Percentiles rank a stretch among this genome's conserved stretches.
phyloP scores from a whole-genome alignment of 2,329 filamentous ascomycete genomes.

The Fusarium stilboides region DNA sequence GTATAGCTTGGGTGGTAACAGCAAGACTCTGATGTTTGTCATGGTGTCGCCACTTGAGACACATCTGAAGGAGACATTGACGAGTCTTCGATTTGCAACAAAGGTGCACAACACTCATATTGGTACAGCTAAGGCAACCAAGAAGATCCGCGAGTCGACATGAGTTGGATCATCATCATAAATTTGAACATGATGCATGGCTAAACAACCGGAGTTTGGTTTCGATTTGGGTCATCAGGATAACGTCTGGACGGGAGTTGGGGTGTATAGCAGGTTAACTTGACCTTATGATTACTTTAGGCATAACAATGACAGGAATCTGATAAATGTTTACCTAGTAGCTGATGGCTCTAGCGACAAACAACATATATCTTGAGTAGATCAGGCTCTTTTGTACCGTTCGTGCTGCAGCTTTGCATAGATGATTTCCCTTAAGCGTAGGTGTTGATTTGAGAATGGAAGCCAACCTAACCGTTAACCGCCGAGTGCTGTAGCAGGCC shows the following conservation, averaged over 20 bases:
- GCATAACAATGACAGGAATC: no score
- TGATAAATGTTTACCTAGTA: no score
- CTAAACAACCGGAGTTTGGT: slow-evolving; percentile 11
- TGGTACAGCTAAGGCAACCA: slow-evolving; percentile 85
- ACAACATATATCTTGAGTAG: no score
- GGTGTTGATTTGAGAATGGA: neutral
- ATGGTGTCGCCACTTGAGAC: slow-evolving; percentile 95
- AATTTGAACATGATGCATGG: no score
- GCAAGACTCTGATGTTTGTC: slow-evolving; percentile 98
- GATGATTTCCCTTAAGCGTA: neutral
- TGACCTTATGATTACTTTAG: no score
- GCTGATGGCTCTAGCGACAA: no score
- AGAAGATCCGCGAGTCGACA: slow-evolving; percentile 66
- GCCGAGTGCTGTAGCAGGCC: neutral
- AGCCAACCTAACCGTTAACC: slow-evolving; percentile 19
- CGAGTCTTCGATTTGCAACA: slow-evolving; percentile 94
- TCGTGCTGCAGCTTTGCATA: no score
- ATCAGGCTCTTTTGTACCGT: no score
- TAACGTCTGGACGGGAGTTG: slow-evolving; percentile 46
- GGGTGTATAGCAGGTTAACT: slow-evolving; percentile 42
- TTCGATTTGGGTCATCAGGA: slow-evolving; percentile 27
- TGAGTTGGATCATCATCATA: neutral
- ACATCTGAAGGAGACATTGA: slow-evolving; percentile 92
- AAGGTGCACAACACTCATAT: slow-evolving; percentile 96
- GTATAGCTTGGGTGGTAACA: slow-evolving; percentile 94